These are phyloP conservation scores for Penicillium paxilli DNA, from an alignment of 495 filamentous ascomycete genomes.

Conservation along the genomic window DNA sequence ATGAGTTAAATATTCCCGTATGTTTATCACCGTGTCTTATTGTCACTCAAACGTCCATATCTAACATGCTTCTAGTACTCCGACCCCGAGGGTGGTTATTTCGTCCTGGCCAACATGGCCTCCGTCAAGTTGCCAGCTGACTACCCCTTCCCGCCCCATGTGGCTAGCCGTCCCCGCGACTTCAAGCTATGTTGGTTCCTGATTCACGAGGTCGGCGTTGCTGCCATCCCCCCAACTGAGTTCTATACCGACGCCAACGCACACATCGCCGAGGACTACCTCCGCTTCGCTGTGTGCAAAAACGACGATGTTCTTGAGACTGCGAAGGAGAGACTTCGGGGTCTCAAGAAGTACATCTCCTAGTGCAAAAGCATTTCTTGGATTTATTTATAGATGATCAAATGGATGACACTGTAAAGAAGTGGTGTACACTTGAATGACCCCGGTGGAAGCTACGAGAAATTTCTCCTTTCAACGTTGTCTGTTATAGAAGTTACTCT, in stretches of 20 bases:
- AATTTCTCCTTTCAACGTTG: no score
- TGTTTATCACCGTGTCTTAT: conserved; percentile 8
- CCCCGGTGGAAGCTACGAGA: no score
- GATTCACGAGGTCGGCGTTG: conserved; percentile 93
- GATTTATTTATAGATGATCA: neutral
- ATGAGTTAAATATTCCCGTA: conserved; percentile 81
- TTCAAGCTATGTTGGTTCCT: conserved; percentile 95
- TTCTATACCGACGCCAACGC: conserved; percentile 88
- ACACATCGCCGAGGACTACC: conserved; percentile 84
- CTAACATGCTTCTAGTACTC: conserved; percentile 58
- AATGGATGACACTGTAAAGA: neutral
- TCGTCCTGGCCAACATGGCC: conserved; percentile 87
- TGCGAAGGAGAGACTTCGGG: conserved; percentile 85
- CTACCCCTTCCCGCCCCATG: conserved; percentile 87
- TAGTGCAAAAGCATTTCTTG: conserved; percentile 19
- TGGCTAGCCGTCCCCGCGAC: conserved; percentile 80
- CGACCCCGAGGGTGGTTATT: conserved; percentile 93
- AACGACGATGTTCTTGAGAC: conserved; percentile 84
- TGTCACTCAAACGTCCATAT: neutral
- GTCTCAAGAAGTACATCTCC: conserved; percentile 76
- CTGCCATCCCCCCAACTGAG: conserved; percentile 93
- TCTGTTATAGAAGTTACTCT: no score
- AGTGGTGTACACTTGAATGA: no score
- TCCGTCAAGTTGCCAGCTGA: conserved; percentile 78
- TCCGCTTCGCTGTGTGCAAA: conserved; percentile 97